Evolutionary conservation across 345 rosid genomes (phyloP).

Genomic region (Gossypium arboreum): DNA sequence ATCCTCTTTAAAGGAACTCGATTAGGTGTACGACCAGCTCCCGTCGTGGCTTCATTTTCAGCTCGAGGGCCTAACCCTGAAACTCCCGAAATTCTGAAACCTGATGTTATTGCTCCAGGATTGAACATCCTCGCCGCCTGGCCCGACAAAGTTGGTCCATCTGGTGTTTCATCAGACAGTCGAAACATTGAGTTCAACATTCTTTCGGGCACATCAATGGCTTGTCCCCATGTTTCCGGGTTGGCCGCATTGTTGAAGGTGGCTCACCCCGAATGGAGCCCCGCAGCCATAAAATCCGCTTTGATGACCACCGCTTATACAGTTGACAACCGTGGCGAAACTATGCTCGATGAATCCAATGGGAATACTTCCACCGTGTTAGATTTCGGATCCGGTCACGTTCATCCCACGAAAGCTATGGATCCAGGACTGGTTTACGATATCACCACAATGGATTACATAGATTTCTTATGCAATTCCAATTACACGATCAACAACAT

Average conservation of each 20-base stretch:
- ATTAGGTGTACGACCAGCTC: conserved; percentile 65
- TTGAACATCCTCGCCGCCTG: conserved; percentile 92
- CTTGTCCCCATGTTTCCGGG: conserved; percentile 92
- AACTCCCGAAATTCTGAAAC: conserved; percentile 77
- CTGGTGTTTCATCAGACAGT: conserved; percentile 55
- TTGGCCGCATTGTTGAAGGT: conserved; percentile 85
- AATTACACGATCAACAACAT: conserved; percentile 64
- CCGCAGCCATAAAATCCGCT: conserved; percentile 77
- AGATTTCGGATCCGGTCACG: conserved; percentile 82
- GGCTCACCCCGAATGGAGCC: conserved; percentile 89
- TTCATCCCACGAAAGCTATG: conserved; percentile 81
- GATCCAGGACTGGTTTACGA: conserved; percentile 82
- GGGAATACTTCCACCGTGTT: conserved; percentile 64
- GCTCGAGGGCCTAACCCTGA: conserved; percentile 82
- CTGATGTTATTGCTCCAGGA: conserved; percentile 88
- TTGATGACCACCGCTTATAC: conserved; percentile 86
- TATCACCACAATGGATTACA: conserved; percentile 54
- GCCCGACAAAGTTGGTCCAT: conserved; percentile 82
- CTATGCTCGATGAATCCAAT: conserved; percentile 73
- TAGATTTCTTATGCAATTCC: conserved; percentile 72
- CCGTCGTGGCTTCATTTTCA: conserved; percentile 86
- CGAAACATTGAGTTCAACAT: conserved; percentile 77
- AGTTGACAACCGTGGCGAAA: conserved; percentile 50
- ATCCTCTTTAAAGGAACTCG: conserved; percentile 78
- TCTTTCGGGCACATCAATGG: conserved; percentile 94